These are phyloP conservation scores for Boletus rex-veris DNA, from an alignment of 768 basidiomycete genomes.

Conservation along the genomic window DNA sequence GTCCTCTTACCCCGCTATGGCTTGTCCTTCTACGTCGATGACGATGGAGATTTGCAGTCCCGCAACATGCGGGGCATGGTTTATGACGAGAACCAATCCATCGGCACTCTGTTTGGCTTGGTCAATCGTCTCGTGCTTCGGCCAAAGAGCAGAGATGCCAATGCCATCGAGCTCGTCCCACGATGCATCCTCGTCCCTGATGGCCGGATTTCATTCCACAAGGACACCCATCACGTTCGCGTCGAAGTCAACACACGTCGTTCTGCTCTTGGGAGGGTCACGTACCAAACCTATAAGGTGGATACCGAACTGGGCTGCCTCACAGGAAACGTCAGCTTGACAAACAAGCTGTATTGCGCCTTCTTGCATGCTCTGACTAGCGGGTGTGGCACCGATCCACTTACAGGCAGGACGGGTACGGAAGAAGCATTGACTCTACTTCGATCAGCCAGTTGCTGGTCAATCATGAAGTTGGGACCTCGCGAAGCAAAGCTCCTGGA, in stretches of 20 bases:
- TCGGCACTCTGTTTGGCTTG: slow-evolving; percentile 45
- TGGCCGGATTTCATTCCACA: slow-evolving; percentile 22
- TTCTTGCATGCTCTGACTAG: slow-evolving; percentile 47
- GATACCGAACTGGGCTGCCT: slow-evolving; percentile 32
- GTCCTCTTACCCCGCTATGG: slow-evolving; percentile 39
- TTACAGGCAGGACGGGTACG: slow-evolving; percentile 42
- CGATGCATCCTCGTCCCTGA: slow-evolving; percentile 39
- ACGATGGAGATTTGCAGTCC: slow-evolving; percentile 35
- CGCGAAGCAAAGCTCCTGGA: slow-evolving; percentile 33
- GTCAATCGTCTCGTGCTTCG: slow-evolving; percentile 39
- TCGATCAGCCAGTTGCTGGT: slow-evolving; percentile 34
- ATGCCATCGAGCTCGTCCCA: background rate
- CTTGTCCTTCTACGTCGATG: slow-evolving; percentile 39
- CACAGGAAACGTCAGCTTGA: slow-evolving; percentile 24
- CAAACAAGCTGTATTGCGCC: slow-evolving; percentile 33
- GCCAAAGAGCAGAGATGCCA: slow-evolving; percentile 5
- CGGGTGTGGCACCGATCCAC: slow-evolving; percentile 41
- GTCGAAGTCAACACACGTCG: slow-evolving; percentile 10
- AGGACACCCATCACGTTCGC: slow-evolving; percentile 15
- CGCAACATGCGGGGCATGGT: slow-evolving; percentile 40
- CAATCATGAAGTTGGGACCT: slow-evolving; percentile 36
- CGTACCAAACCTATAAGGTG: slow-evolving; percentile 30
- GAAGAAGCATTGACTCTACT: slow-evolving; percentile 42
- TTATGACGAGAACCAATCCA: slow-evolving; percentile 40
- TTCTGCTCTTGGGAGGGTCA: background rate